Evolutionary conservation across 192 early-diverging fungal species (phyloP).

Genomic region (Rhizophagus sp.): DNA sequence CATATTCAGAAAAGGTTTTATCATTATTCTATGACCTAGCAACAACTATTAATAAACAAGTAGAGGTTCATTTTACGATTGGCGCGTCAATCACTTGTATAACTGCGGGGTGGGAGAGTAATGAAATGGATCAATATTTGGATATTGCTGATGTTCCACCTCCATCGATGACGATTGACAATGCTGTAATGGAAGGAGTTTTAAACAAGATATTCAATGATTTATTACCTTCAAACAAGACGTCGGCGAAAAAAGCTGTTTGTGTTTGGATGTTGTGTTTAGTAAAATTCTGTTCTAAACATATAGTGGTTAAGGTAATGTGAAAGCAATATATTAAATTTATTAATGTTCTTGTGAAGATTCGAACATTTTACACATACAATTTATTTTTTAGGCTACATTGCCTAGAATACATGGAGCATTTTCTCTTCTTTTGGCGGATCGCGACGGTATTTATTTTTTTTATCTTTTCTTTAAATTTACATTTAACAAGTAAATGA

Average conservation of each 20-base stretch:
- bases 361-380: not conserved
- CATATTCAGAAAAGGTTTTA: constrained; percentile 37
- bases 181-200: constrained; percentile 43
- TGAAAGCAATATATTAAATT: not conserved
- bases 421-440: constrained; percentile 74
- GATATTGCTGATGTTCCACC: constrained; percentile 63
- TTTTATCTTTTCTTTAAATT: not conserved
- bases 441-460: constrained; percentile 71
- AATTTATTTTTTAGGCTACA: constrained; percentile 39
- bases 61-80: constrained; percentile 82
- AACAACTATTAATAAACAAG: constrained; percentile 65
- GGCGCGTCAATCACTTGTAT: constrained; percentile 77
- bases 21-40: constrained; percentile 58
- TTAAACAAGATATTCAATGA: constrained; percentile 58
- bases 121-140: constrained; percentile 65
- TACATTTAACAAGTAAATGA: not conserved
- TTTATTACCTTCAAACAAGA: constrained; percentile 52
- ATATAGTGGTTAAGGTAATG: constrained; percentile 49
- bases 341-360: not conserved
- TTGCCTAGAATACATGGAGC: constrained; percentile 70
- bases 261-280: constrained; percentile 81
- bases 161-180: constrained; percentile 15
- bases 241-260: constrained; percentile 62
- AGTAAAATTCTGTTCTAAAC: constrained; percentile 68
- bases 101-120: constrained; percentile 66